Base-by-base conservation (phyloP, 805 yeast genomes). In the Saccharomycopsis fermentans region DNA sequence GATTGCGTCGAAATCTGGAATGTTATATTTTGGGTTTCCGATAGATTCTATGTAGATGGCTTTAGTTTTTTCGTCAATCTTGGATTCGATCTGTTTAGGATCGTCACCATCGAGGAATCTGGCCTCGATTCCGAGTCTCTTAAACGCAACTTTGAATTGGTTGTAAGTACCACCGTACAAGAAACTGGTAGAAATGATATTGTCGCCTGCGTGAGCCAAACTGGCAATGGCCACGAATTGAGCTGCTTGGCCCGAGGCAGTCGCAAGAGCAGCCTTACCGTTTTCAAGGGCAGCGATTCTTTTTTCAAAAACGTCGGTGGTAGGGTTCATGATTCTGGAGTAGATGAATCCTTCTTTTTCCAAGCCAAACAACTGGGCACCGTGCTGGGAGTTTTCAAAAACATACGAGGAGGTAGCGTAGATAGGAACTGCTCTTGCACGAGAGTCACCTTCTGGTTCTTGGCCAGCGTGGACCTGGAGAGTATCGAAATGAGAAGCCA, bases 101-200 rank as follows among this genome's bases (percentile, higher is more conserved):
- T 74, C 70, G 69, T 90, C 96, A 66, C 96, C 96, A 43, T 84
- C 73, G 56, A 90, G 96, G 68, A 91, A 91, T 68, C 90, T 81
- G 56, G 87, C 80, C 68, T 87, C 90, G 65, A 92, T 86, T 35
- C 97, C 97, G 57, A 90, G 76, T 69, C 95, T 81, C 74, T 88
- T 87, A 78, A 92, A 87, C 24, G 94, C 84, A 65, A 90, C 95
- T 73, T 90, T 90, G 78, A 92, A 88, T 71, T 92, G 96, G 71
- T 92, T 92, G 76, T 86, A 90, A 59, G 97, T 91, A 67, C 99
- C 99, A 65, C 99, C 99, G 70, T 94, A 92, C 62, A 92, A 77
- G 76, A 70, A 89, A 6, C 96, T 81, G 26, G 97, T 85, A 34
- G 96, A 84, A 58, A 92, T 81, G 65, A 92, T 81, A 75, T 94